Evolutionary conservation across 2,329 filamentous ascomycete genomes (phyloP).

Genomic region (Monilinia aucupariae): DNA sequence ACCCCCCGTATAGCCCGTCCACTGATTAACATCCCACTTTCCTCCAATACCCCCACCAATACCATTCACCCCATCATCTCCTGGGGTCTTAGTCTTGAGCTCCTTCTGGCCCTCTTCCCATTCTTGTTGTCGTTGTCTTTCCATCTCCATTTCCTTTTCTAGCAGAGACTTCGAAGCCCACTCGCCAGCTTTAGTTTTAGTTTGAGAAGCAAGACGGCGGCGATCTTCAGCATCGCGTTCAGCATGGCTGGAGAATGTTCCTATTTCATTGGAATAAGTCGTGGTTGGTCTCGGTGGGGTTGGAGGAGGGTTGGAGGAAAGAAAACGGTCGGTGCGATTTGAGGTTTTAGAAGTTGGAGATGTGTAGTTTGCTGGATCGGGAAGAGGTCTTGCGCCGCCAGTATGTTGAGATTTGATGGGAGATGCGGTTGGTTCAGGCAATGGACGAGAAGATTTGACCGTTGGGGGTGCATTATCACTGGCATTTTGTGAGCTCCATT

Average conservation of each 20-base stretch:
- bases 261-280: slow-evolving; percentile 39
- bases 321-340: slow-evolving; percentile 45
- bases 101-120: slow-evolving; percentile 70
- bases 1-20: slow-evolving; percentile 68
- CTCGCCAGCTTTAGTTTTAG: slow-evolving; percentile 47
- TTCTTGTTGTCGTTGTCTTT: slow-evolving; percentile 52
- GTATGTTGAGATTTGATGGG: slow-evolving; percentile 33
- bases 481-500: slow-evolving; percentile 33
- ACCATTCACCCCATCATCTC: slow-evolving; percentile 50
- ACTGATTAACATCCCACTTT: slow-evolving; percentile 55
- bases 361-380: slow-evolving; percentile 34
- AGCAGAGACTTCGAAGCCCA: slow-evolving; percentile 51
- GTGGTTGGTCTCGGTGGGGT: slow-evolving; percentile 34
- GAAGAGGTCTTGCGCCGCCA: slow-evolving; percentile 37
- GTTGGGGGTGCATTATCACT: slow-evolving; percentile 22
- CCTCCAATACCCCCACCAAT: slow-evolving; percentile 62
- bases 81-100: slow-evolving; percentile 45
- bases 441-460: slow-evolving; percentile 31
- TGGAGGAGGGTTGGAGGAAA: slow-evolving; percentile 45
- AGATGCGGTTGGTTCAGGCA: slow-evolving; percentile 30
- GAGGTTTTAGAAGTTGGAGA: slow-evolving; percentile 24
- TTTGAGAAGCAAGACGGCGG: slow-evolving; percentile 43
- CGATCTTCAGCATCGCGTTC: slow-evolving; percentile 48
- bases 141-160: slow-evolving; percentile 56
- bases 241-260: slow-evolving; percentile 38